Conservation (phyloP, 305 asterid species). For the Solanum chacoense region DNA sequence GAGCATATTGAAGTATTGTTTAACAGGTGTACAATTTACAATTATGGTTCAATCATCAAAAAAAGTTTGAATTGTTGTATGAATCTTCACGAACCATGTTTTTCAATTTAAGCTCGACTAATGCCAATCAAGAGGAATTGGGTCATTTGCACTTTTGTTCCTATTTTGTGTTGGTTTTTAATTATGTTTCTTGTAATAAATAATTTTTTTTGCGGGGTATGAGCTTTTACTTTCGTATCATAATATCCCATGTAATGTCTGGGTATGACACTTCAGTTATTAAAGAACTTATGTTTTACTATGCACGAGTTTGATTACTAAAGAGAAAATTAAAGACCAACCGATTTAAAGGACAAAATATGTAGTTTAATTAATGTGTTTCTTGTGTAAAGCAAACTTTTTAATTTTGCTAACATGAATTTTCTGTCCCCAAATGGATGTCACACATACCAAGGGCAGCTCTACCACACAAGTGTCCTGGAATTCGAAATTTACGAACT, state of each 20-base stretch:
- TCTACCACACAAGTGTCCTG: neutral
- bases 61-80: neutral
- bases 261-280: neutral
- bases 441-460: neutral
- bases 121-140: neutral
- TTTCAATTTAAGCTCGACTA: neutral
- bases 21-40: neutral
- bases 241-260: neutral
- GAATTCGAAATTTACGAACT: neutral
- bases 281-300: neutral
- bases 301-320: neutral
- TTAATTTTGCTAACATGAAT: neutral
- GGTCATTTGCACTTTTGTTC: neutral
- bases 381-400: neutral
- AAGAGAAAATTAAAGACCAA: neutral
- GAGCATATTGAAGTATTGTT: neutral
- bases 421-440: neutral
- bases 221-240: neutral
- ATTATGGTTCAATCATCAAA: neutral
- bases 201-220: neutral
- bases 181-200: neutral
- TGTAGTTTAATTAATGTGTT: neutral
- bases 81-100: neutral
- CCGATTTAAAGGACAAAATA: neutral
- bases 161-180: neutral